phyloP scores from a whole-genome alignment of 2,329 filamentous ascomycete genomes.

The Sarocladiaceae sp. region DNA sequence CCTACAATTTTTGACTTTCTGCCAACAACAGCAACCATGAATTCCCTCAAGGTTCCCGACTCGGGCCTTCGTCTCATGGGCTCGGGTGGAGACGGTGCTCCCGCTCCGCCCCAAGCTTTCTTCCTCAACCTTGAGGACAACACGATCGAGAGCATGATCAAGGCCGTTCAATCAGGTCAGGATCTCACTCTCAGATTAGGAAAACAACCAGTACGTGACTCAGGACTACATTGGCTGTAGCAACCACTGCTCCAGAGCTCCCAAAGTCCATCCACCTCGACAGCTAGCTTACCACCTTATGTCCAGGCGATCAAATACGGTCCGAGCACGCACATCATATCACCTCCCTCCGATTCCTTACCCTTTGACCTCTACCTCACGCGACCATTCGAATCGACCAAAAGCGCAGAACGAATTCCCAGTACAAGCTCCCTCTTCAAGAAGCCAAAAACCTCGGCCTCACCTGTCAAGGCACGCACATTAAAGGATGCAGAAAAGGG shows the following conservation, averaged over 20 bases:
- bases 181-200: constrained; percentile 53
- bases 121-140: constrained; percentile 50
- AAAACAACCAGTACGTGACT: constrained; percentile 48
- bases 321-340: constrained; percentile 40
- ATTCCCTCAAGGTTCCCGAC: constrained; percentile 50
- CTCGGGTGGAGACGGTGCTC: constrained; percentile 35
- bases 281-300: no score
- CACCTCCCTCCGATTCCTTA: constrained; percentile 22
- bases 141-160: constrained; percentile 57
- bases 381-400: constrained; percentile 40
- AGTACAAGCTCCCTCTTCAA: constrained; percentile 46
- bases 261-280: no score
- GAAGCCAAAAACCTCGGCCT: constrained; percentile 20
- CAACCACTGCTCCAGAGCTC: neutral
- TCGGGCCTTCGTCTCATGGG: constrained; percentile 51
- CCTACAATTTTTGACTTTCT: neutral
- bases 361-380: constrained; percentile 51
- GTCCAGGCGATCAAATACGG: constrained; percentile 49
- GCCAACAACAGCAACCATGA: constrained; percentile 29
- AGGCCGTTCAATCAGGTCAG: constrained; percentile 50
- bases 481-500: constrained; percentile 10
- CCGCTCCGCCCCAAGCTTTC: constrained; percentile 48
- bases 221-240: constrained; percentile 4
- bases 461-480: constrained; percentile 8
- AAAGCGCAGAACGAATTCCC: constrained; percentile 41